phyloP scores from a whole-genome alignment of 1,284 basidiomycete genomes.

The Phenoliferia sp. region DNA sequence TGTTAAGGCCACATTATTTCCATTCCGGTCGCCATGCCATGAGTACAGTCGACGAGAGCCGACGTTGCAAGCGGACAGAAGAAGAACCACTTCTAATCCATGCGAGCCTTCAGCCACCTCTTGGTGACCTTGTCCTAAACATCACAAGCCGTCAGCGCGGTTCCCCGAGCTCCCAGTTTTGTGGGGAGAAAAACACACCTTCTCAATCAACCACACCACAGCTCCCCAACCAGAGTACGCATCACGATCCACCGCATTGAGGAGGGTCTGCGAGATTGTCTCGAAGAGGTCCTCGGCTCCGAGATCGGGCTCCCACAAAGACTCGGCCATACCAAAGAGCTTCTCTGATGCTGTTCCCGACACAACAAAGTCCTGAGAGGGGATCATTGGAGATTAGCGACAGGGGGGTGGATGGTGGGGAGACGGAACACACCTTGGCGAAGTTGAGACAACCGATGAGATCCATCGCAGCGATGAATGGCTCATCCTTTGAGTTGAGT shows the following conservation, averaged over 20 bases:
- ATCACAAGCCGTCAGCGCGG: background rate
- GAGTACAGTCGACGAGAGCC: too few species aligned
- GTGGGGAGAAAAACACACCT: constrained; percentile 45
- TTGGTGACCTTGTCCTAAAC: constrained; percentile 39
- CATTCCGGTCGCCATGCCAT: too few species aligned
- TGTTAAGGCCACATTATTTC: too few species aligned
- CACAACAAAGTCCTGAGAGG: constrained; percentile 78
- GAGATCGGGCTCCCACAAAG: constrained; percentile 95
- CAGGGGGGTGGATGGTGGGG: constrained; percentile 18
- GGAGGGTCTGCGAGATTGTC: constrained; percentile 91
- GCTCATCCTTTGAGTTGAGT: constrained; percentile 67
- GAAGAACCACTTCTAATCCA: constrained; percentile 59
- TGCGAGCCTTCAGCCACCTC: constrained; percentile 72
- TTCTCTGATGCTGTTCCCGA: constrained; percentile 90
- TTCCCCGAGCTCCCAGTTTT: background rate
- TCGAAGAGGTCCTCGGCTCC: constrained; percentile 97
- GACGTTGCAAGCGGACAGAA: background rate
- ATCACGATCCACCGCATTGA: constrained; percentile 94
- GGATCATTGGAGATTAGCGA: background rate
- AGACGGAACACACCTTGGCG: constrained; percentile 53
- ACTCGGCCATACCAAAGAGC: constrained; percentile 95
- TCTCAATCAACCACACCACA: constrained; percentile 88
- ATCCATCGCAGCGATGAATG: constrained; percentile 95
- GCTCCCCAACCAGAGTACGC: constrained; percentile 97
- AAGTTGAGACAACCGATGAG: constrained; percentile 94